phyloP scores from a whole-genome alignment of 148 eudicot genomes.

The Arbutus unedo region DNA sequence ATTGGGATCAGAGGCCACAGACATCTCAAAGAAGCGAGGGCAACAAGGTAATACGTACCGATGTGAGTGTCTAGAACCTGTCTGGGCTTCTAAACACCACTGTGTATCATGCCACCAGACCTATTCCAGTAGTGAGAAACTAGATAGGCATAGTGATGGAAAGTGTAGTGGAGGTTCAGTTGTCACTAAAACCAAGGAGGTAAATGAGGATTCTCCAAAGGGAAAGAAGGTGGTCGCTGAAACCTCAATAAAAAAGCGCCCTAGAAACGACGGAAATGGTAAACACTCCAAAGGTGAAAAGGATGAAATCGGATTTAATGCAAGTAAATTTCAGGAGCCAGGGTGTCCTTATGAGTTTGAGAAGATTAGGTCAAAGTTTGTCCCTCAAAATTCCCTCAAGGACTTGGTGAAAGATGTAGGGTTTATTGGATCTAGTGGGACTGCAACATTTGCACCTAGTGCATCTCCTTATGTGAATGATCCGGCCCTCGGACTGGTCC shows the following conservation, averaged over 20 bases:
- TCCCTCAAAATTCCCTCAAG: slow-evolving; percentile 31
- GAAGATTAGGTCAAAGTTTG: slow-evolving; percentile 38
- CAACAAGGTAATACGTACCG: slow-evolving; percentile 22
- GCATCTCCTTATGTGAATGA: slow-evolving; percentile 27
- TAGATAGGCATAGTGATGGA: slow-evolving; percentile 29
- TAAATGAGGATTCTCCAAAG: slow-evolving; percentile 23
- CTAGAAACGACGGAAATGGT: slow-evolving; percentile 11
- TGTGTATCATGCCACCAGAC: slow-evolving; percentile 43
- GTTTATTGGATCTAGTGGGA: slow-evolving; percentile 33
- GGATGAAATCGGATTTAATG: slow-evolving; percentile 13
- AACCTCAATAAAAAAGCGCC: slow-evolving; percentile 16
- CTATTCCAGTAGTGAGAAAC: slow-evolving; percentile 27
- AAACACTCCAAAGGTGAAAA: slow-evolving; percentile 20
- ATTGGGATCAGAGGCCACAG: slow-evolving; percentile 16
- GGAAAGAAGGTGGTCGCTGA: slow-evolving; percentile 25
- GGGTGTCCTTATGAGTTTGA: slow-evolving; percentile 40
- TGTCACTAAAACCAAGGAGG: slow-evolving; percentile 18
- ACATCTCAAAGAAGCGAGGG: slow-evolving; percentile 18
- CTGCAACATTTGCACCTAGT: slow-evolving; percentile 32
- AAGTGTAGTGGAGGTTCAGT: slow-evolving; percentile 21
- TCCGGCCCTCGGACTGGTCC: slow-evolving; percentile 26
- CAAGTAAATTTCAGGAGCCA: slow-evolving; percentile 11
- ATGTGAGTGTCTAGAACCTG: slow-evolving; percentile 48
- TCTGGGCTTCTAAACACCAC: slow-evolving; percentile 44
- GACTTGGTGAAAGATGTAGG: slow-evolving; percentile 42